Evolutionary conservation across 1,284 basidiomycete species (phyloP), one percentile per base, ranked within the genome.

Genomic region (Irpex sp.): DNA sequence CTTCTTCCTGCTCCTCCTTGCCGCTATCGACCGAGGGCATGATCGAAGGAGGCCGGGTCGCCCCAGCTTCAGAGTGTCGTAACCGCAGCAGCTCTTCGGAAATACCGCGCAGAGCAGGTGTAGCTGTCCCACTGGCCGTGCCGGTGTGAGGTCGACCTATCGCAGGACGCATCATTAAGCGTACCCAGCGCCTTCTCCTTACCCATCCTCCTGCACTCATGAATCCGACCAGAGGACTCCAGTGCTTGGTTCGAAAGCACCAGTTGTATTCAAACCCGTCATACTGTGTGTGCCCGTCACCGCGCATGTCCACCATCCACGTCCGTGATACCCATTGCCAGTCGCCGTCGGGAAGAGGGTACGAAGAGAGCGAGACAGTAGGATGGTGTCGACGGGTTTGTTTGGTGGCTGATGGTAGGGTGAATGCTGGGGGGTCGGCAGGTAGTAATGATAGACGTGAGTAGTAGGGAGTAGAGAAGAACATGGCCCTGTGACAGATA

Each of bases 221-320:
- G 37, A 75, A 71, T 6, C 91, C 88, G 0, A 85, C 78, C 58
- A 83, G 76, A 0, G 89, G 75, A 9, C 82, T 80, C 91, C 91
- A 93, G 57, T 85, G 75, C 58, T 82, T 80, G 31, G 76, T 73
- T 15, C 88, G 83, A 68, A 93, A 93, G 64, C 78, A 73, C 84
- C 87, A 91, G 70, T 92, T 92, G 76, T 93, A 93, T 74, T 93
- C 89, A 67, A 92, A 93, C 48, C 91, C 91, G 68, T 93, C 91
- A 67, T 89, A 82, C 69, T 91, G 88, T 4, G 92, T 87, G 68
- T 87, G 82, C 58, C 89, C 89, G 66, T 89, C 85, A 19, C 85
- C 82, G 48, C 88, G 87, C 91, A 93, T 93, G 76, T 93, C 92
- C 63, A 93, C 85, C 89, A 93, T 90, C 91, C 91, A 93, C 5